Evolutionary conservation across 257 asterid genomes (phyloP).

Genomic region (Fraxinus anomala): DNA sequence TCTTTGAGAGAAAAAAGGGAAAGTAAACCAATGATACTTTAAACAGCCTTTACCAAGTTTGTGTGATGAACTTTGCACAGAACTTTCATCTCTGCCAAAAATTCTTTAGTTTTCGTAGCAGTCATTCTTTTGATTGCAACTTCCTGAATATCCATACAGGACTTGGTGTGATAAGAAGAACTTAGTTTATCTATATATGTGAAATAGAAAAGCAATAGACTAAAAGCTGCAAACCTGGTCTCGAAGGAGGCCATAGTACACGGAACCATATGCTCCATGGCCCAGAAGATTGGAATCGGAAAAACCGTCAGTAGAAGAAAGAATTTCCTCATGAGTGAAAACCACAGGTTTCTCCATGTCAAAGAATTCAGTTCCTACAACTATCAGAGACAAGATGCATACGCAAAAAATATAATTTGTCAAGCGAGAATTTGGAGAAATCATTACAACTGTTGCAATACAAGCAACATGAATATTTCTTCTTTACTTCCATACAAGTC

Average conservation of each 20-base stretch:
- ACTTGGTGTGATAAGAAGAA: constrained; percentile 19
- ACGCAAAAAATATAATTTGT: not conserved
- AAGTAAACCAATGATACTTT: constrained; percentile 8
- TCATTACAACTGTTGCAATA: not conserved
- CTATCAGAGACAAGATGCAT: constrained; percentile 43
- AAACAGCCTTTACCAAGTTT: constrained; percentile 71
- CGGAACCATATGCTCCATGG: constrained; percentile 91
- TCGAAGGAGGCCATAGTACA: constrained; percentile 76
- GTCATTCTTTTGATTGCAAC: constrained; percentile 92
- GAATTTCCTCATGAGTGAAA: constrained; percentile 66
- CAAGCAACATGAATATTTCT: not conserved
- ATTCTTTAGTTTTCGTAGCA: constrained; percentile 81
- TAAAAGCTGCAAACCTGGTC: constrained; percentile 63
- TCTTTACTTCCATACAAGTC: not conserved
- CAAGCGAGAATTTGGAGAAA: not conserved
- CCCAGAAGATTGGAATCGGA: constrained; percentile 91
- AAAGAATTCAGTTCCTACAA: constrained; percentile 74
- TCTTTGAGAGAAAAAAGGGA: constrained; percentile 2
- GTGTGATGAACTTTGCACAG: constrained; percentile 96
- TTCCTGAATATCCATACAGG: constrained; percentile 53
- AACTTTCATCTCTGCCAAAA: constrained; percentile 91
- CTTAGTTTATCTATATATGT: not conserved
- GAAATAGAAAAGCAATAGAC: constrained; percentile 17
- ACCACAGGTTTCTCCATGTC: constrained; percentile 89
- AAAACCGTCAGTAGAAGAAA: constrained; percentile 74